Base-by-base conservation (phyloP, 352 stramenopile species). In the Phytophthora podocarpi region DNA sequence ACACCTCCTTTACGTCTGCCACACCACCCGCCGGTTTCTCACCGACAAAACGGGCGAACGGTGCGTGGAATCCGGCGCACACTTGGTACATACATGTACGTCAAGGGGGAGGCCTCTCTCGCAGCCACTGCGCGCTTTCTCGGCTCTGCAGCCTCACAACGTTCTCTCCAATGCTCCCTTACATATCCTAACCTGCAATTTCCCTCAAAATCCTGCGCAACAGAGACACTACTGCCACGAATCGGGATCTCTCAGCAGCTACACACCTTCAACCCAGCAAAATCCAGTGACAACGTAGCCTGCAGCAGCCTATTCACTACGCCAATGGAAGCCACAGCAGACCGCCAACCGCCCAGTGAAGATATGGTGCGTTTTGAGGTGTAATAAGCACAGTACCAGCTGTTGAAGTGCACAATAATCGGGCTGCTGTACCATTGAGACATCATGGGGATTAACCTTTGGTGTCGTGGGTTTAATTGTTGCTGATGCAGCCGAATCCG, bases 31-130 rank as follows among this genome's bases (percentile, higher is more conserved):
- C 53, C 41, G 15, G 31, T 39, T 52, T 53, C 36, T 47, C 26
- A 26, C 21, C 6, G 21, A 35, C 39, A 41, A 54, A 55, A 60
- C 54, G 41, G 54, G 52, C 39, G 41, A 18, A 36, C 34, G 13
- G 52, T 42, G 20, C 46, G 26, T 59, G 61, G 36, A 64, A 53
- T 59, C n/a, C 21, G 59, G 4, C 9, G 57, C 31, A 59, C 20
- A 46, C 49, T 67, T 21, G 50, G n/a, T n/a, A n/a, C n/a, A n/a
- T n/a, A n/a, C n/a, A n/a, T n/a, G 60, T 69, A 69, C 37, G 60
- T 64, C 15, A 27, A 64, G 32, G 53, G 54, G 45, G 40, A 59
- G 13, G 37, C 37, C 37, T 59, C 36, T 59, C 24, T 53, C 27
- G 30, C 42, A 12, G 20, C 27, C 8, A 11, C 20, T 6, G 39